A percentile compares a stretch with the other conserved stretches of the same genome.
These are phyloP conservation scores for Pichia deserticola DNA, from an alignment of 805 yeast species.

Conservation along the genomic window DNA sequence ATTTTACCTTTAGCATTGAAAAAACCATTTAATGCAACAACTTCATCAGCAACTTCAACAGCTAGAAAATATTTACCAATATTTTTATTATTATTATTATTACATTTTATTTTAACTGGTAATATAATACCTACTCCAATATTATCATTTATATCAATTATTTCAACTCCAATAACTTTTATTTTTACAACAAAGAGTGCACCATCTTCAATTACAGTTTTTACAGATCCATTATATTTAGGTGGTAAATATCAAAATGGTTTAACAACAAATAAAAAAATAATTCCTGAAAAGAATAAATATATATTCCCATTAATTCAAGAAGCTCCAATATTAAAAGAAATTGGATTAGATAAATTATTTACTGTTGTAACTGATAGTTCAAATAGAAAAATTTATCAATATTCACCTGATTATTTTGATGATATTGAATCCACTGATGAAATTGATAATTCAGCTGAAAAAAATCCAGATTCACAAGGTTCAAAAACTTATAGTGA, in stretches of 20 bases:
- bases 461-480: slow-evolving; percentile 27
- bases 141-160: not conserved
- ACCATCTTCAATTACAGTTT: slow-evolving; percentile 2
- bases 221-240: slow-evolving; percentile 16
- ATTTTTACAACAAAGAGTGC: not conserved
- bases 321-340: slow-evolving; percentile 54
- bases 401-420: slow-evolving; percentile 33
- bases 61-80: slow-evolving; percentile 2
- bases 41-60: not conserved
- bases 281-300: slow-evolving; percentile 41
- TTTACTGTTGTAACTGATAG: slow-evolving; percentile 41
- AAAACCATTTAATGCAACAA: not conserved
- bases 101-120: slow-evolving; percentile 2
- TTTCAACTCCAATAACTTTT: not conserved
- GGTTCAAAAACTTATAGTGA: slow-evolving; percentile 31
- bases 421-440: slow-evolving; percentile 26
- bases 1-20: not conserved
- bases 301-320: slow-evolving; percentile 72
- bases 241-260: slow-evolving; percentile 4
- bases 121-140: not conserved
- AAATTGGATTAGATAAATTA: slow-evolving; percentile 44
- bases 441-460: slow-evolving; percentile 23
- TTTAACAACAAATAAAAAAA: slow-evolving; percentile 19
- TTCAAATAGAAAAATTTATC: slow-evolving; percentile 28
- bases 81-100: not conserved